A percentile compares a stretch with the other conserved stretches of the same genome.
Conservation (phyloP, 2,329 filamentous ascomycete species). For the Alternaria postmessia region DNA sequence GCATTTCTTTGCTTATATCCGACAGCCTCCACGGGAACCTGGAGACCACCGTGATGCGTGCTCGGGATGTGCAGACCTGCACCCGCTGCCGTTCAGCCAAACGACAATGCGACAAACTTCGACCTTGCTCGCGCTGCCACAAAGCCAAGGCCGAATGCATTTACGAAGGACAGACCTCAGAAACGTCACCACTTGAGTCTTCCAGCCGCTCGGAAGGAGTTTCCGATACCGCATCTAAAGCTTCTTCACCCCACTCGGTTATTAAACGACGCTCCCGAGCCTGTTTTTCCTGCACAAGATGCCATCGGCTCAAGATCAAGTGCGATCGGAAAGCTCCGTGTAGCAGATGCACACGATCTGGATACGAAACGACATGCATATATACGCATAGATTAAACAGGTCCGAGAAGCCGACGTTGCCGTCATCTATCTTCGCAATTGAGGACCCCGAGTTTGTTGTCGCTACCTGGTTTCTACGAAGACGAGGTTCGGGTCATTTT, state of each 20-base stretch:
- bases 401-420: neutral
- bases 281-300: slow-evolving; percentile 31
- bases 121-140: slow-evolving; percentile 25
- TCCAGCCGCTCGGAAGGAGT: neutral
- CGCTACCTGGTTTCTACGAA: slow-evolving; percentile 30
- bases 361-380: slow-evolving; percentile 17
- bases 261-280: slow-evolving; percentile 12
- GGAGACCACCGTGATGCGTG: slow-evolving; percentile 5
- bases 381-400: slow-evolving; percentile 24
- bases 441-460: slow-evolving; percentile 29
- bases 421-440: slow-evolving; percentile 14
- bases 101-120: slow-evolving; percentile 27
- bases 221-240: neutral
- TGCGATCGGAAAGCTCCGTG: slow-evolving; percentile 31
- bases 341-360: slow-evolving; percentile 26
- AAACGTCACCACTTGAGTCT: neutral
- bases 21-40: neutral
- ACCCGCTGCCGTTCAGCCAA: slow-evolving; percentile 28
- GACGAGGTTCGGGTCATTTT: slow-evolving; percentile 26
- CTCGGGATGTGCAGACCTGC: slow-evolving; percentile 22
- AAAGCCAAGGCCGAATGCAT: slow-evolving; percentile 17
- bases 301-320: slow-evolving; percentile 35
- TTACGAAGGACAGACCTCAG: slow-evolving; percentile 7
- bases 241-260: neutral
- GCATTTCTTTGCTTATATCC: neutral